Percentiles rank a stretch among this genome's conserved stretches.
Conservation (phyloP, 352 stramenopile species). For the Phytophthora parvispora region DNA sequence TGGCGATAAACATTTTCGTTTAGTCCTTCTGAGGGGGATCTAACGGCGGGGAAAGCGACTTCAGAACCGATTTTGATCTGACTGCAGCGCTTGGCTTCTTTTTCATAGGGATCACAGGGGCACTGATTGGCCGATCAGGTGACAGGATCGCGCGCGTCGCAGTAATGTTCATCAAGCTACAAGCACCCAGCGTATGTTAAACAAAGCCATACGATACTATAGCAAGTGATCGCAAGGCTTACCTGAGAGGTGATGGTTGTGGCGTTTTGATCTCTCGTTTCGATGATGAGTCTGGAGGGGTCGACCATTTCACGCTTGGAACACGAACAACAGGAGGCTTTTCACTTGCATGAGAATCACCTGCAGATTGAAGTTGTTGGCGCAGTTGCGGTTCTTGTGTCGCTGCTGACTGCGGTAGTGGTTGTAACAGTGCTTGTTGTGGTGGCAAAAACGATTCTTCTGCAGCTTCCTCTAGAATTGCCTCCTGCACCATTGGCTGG, state of each 20-base stretch:
- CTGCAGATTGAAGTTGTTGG: constrained; percentile 32
- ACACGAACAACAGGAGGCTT: constrained; percentile 24
- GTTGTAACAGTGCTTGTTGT: not conserved
- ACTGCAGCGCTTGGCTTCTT: constrained; percentile 39
- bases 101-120: constrained; percentile 51
- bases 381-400: constrained; percentile 8
- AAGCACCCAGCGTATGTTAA: not conserved
- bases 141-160: constrained; percentile 44
- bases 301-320: constrained; percentile 23
- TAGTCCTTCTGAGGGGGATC: constrained; percentile 13
- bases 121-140: constrained; percentile 63
- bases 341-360: constrained; percentile 30
- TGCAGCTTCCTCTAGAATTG: constrained; percentile 27
- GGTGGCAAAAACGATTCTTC: constrained; percentile 3
- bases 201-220: not conserved
- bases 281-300: constrained; percentile 4
- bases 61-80: constrained; percentile 28
- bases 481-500: constrained; percentile 32
- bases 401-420: not conserved
- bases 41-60: constrained; percentile 14
- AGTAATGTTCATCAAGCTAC: constrained; percentile 52
- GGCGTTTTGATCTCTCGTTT: constrained; percentile 22
- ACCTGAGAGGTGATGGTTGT: constrained; percentile 41
- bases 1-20: not conserved
- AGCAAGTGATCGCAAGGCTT: not conserved